phyloP scores from a whole-genome alignment of 352 stramenopile genomes.

The Thraustochytrium striatum region DNA sequence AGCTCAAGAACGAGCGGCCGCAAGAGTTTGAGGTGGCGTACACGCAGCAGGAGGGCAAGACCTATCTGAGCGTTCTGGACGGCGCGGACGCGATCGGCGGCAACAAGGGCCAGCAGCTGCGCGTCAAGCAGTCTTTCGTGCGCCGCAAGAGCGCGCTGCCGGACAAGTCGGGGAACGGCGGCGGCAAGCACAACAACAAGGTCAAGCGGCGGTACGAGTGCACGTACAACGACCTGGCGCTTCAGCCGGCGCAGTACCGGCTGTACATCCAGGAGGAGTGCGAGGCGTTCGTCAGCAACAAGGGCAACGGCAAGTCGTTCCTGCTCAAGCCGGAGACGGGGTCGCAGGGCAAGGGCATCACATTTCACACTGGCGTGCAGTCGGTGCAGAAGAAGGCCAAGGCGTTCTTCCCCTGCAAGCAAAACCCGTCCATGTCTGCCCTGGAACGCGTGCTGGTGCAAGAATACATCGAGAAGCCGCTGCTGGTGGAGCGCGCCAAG shows the following conservation, averaged over 20 bases:
- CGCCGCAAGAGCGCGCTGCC: not conserved
- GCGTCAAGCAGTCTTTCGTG: constrained; percentile 37
- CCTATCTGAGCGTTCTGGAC: constrained; percentile 43
- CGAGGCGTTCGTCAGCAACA: constrained; percentile 35
- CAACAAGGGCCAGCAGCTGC: constrained; percentile 45
- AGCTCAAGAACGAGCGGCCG: constrained; percentile 32
- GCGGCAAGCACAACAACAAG: not conserved
- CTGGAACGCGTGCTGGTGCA: constrained; percentile 58
- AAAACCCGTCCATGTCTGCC: constrained; percentile 42
- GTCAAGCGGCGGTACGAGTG: constrained; percentile 5
- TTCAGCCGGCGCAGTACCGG: constrained; percentile 43
- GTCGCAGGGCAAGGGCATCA: constrained; percentile 41
- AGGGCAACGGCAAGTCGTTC: constrained; percentile 42
- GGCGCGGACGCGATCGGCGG: constrained; percentile 40
- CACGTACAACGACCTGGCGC: constrained; percentile 36
- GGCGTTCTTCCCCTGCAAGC: constrained; percentile 57
- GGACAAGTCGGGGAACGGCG: not conserved
- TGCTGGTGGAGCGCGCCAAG: constrained; percentile 82
- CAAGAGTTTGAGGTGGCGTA: constrained; percentile 36
- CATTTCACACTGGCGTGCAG: constrained; percentile 34
- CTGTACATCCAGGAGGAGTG: constrained; percentile 47
- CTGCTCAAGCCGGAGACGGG: constrained; percentile 42
- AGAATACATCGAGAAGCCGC: constrained; percentile 79
- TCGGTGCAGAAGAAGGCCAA: constrained; percentile 20
- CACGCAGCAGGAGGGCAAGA: constrained; percentile 34